Conservation (phyloP, 257 asterid species). For the Nicotiana attenuata region DNA sequence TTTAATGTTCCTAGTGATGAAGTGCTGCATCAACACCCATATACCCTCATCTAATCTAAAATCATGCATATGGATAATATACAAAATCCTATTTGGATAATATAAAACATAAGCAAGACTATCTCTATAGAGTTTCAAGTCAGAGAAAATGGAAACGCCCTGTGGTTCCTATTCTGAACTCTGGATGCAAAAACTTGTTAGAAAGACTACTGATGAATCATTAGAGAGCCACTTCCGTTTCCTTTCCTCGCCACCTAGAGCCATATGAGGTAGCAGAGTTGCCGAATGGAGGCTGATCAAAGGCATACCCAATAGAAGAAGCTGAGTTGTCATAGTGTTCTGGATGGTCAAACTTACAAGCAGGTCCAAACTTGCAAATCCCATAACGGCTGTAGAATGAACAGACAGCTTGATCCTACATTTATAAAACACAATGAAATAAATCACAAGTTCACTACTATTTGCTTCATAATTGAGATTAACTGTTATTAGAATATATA, state of each 20-base stretch:
- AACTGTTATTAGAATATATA: not conserved
- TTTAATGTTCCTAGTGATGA: not conserved
- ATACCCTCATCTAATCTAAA: not conserved
- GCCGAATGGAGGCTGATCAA: constrained; percentile 22
- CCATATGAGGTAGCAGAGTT: constrained; percentile 19
- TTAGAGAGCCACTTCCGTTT: constrained; percentile 36
- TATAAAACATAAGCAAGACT: not conserved
- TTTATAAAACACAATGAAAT: not conserved
- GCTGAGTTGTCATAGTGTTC: constrained; percentile 24
- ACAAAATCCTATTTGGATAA: not conserved
- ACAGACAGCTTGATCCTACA: constrained; percentile 79
- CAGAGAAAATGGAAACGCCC: not conserved
- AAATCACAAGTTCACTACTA: not conserved
- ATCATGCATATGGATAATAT: not conserved
- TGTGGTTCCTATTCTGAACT: not conserved
- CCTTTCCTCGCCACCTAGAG: constrained; percentile 32
- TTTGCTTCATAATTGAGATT: not conserved
- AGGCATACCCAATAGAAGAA: constrained; percentile 12
- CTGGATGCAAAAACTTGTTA: not conserved
- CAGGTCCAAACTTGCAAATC: constrained; percentile 90
- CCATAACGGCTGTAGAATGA: constrained; percentile 71
- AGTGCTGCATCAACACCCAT: not conserved
- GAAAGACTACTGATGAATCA: constrained; percentile 15
- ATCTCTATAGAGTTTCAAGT: not conserved
- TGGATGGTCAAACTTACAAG: constrained; percentile 82